Base-by-base conservation (phyloP, 2,329 filamentous ascomycete species). In the Fulvia fulva region DNA sequence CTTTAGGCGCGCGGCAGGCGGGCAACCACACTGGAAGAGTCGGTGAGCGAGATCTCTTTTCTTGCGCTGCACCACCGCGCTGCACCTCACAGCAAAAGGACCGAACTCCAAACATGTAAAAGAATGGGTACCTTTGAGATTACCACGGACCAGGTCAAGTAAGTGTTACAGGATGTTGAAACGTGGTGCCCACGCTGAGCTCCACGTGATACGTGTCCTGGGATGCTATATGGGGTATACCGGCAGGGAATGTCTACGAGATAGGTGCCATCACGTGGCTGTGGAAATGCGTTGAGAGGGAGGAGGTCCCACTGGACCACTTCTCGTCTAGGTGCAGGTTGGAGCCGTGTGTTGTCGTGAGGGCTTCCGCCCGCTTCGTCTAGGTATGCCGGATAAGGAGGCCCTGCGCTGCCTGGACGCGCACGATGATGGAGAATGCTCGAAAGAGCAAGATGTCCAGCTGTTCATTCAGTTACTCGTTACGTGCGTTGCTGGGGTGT, bases 61-160 rank as follows among this genome's bases (percentile, higher is more conserved):
- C 26, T 21, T 25, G 25, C 22, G 5, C 25, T 14, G 44, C 44
- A 23, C 6, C 41, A 44, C 14, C n/a, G n/a, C n/a, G n/a, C 41
- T 44, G 21, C 46, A 28, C 9, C 11, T 26, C 46, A 25, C 46
- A 32, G 26, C 5, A 50, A 16, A 50, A 28, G 1, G 26, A 5
- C 37, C 37, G 8, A 19, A 41, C 4, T 1, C 3, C 37, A 41
- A n/a, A 3, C 37, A 41, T 41, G 37, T 19, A 19, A 6, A 19
- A 41, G 37, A 41, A n/a, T 6, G 16, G 37, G 14, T 19, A 7
- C 32, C 47, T 30, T 9, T n/a, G 16, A 44, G 23, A 45, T 54
- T 54, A 34, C 52, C 52, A 45, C 22, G 16, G 52, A 54, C 37
- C 43, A 46, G 52, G 52, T 23, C 37, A 22, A 32, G 26, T 21